Conservation (phyloP, 1,284 basidiomycete genomes). For the Ustilago esculenta region DNA sequence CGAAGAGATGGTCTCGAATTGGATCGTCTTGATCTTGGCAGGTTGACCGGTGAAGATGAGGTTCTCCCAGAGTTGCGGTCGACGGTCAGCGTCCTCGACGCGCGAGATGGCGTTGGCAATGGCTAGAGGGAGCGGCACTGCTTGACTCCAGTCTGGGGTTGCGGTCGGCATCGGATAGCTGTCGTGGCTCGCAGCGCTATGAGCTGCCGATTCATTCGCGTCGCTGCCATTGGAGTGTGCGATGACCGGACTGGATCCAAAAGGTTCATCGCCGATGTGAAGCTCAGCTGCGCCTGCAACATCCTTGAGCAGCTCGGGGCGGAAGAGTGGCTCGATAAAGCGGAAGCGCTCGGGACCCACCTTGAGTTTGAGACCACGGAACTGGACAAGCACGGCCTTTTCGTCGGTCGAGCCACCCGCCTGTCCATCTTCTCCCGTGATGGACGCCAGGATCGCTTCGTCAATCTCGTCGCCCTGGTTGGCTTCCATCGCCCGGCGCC, state of each 20-base stretch:
- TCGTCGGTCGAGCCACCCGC: slow-evolving; percentile 45
- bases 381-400: slow-evolving; percentile 45
- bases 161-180: slow-evolving; percentile 19
- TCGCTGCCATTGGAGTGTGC: neutral
- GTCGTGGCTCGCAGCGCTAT: slow-evolving; percentile 17
- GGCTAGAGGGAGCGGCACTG: slow-evolving; percentile 44
- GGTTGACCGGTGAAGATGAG: slow-evolving; percentile 60
- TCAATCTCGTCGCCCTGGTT: slow-evolving; percentile 36
- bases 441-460: slow-evolving; percentile 41
- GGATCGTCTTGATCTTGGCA: slow-evolving; percentile 51
- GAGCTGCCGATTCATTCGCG: neutral
- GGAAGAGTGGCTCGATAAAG: slow-evolving; percentile 59
- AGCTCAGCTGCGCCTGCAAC: slow-evolving; percentile 31
- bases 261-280: slow-evolving; percentile 43
- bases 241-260: slow-evolving; percentile 34
- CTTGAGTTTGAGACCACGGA: slow-evolving; percentile 57
- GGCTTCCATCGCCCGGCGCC: slow-evolving; percentile 82
- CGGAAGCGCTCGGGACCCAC: slow-evolving; percentile 53
- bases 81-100: slow-evolving; percentile 53
- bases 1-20: slow-evolving; percentile 47
- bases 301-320: slow-evolving; percentile 52
- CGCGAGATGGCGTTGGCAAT: slow-evolving; percentile 44
- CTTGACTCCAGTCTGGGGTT: slow-evolving; percentile 29
- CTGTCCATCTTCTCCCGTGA: slow-evolving; percentile 45
- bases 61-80: slow-evolving; percentile 61